Base-by-base conservation (phyloP, 2,329 filamentous ascomycete genomes). In the Penicillium olsonii region DNA sequence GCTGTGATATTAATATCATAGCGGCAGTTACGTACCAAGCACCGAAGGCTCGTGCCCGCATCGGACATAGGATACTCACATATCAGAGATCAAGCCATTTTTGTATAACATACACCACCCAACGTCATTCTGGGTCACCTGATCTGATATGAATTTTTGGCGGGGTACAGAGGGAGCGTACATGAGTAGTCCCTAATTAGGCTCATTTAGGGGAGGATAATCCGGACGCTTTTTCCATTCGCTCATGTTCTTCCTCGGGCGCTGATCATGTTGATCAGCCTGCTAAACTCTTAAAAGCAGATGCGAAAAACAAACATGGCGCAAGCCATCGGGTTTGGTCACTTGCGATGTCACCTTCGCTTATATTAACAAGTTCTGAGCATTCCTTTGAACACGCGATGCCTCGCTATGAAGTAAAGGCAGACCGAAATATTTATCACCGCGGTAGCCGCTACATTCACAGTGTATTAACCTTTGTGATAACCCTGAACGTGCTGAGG, bases 221-320 rank as follows among this genome's bases (percentile, higher is more conserved):
- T 26, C 38, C 42, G 34, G 35, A 17, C 37, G 39, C n/a, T 24
- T 34, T 29, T 40, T 45, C 37, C 39, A 42, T 33, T 45, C n/a
- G 37, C 34, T 45, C 38, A 44, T 51, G 42, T 43, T 50, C 31
- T 35, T 33, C 41, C 42, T 47, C 50, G 45, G n/a, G 53, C 35
- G 57, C 45, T 54, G 55, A 61, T 61, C 57, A 53, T 45, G 57
- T 47, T 55, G 53, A 56, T 57, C 52, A 42, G 26, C 46, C 31
- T 48, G 18, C 33, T 41, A 40, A 50, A 27, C 10, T 19, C 17
- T 39, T 37, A 39, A 44, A 42, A 41, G 12, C n/a, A 33, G 11
- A 35, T 17, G 8, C 3, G 8, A 40, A 39, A 56, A 55, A 48
- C 39, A 58, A 57, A 53, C 41, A 52, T 41, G 11, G 18, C 37